Percentiles rank a stretch among this genome's conserved stretches.
Evolutionary conservation across 805 yeast genomes (phyloP).

Genomic region (Teunomyces barrocoloradensis): DNA sequence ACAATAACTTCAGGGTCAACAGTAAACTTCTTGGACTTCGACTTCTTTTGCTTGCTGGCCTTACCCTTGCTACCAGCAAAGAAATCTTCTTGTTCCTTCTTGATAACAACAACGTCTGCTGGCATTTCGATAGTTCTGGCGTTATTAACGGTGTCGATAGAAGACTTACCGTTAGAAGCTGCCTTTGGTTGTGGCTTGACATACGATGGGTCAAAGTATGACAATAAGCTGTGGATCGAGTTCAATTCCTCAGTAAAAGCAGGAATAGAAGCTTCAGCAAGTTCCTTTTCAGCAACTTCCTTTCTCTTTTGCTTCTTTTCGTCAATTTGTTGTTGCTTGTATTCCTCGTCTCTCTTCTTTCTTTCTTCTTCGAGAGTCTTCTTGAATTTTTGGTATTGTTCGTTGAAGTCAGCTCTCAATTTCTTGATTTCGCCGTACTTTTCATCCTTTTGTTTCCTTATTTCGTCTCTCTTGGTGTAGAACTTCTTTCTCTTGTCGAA

Average conservation of each 20-base stretch:
- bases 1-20: conserved; percentile 80
- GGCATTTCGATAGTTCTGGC: conserved; percentile 60
- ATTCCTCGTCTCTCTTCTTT: conserved; percentile 66
- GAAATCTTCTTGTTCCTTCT: conserved; percentile 59
- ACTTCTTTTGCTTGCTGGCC: conserved; percentile 50
- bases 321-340: conserved; percentile 51
- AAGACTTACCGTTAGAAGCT: conserved; percentile 17
- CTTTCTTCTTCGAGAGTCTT: conserved; percentile 65
- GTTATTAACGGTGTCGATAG: conserved; percentile 19
- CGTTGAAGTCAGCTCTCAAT: conserved; percentile 72
- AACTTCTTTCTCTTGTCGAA: conserved; percentile 65
- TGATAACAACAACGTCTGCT: conserved; percentile 59
- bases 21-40: conserved; percentile 56
- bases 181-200: conserved; percentile 51
- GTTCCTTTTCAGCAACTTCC: conserved; percentile 60
- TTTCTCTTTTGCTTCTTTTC: conserved; percentile 52
- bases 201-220: conserved; percentile 74
- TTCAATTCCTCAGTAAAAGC: conserved; percentile 81
- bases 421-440: conserved; percentile 64
- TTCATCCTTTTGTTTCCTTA: conserved; percentile 66
- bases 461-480: conserved; percentile 61
- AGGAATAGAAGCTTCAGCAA: conserved; percentile 73
- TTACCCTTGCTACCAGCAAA: conserved; percentile 48
- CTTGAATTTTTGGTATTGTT: conserved; percentile 69
- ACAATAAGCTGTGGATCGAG: conserved; percentile 68